These are phyloP conservation scores for Firmiana major DNA, from an alignment of 345 rosid genomes.

Conservation along the genomic window DNA sequence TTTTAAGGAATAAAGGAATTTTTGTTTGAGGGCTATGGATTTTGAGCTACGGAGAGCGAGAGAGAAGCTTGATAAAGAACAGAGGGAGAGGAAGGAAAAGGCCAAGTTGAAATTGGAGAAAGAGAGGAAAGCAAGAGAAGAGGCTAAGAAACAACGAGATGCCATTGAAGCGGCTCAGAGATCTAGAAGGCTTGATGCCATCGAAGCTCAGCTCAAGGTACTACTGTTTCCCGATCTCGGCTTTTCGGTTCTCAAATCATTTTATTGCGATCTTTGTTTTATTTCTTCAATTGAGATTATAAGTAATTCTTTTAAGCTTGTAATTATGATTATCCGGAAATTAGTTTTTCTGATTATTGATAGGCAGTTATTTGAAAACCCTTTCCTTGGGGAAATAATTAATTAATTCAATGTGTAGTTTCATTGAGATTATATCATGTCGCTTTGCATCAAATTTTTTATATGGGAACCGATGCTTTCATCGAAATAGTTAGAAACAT, in stretches of 20 bases:
- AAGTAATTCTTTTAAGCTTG: background rate
- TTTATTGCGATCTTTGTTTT: background rate
- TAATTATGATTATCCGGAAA: background rate
- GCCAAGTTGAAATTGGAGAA: conserved; percentile 61
- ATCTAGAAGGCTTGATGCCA: conserved; percentile 76
- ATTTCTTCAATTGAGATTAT: background rate
- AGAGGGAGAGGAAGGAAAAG: conserved; percentile 71
- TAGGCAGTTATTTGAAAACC: too few species aligned
- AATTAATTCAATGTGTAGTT: background rate
- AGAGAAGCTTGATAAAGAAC: conserved; percentile 91
- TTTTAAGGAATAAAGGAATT: background rate
- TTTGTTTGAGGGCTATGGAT: conserved; percentile 47
- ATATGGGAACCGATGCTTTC: background rate
- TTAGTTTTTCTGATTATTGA: too few species aligned
- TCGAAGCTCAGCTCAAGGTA: conserved; percentile 78
- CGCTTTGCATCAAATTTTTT: background rate
- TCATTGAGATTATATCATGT: background rate
- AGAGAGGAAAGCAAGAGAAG: conserved; percentile 74
- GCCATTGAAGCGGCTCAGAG: conserved; percentile 86
- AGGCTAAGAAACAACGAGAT: conserved; percentile 69
- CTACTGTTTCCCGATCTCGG: background rate
- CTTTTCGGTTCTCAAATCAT: background rate
- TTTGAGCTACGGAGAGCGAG: conserved; percentile 86
- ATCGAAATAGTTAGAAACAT: background rate
- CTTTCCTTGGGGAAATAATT: too few species aligned